Percentiles rank a stretch among this genome's conserved stretches.
Evolutionary conservation across 306 rosid genomes (phyloP).

Genomic region (Cicer yamashitae): DNA sequence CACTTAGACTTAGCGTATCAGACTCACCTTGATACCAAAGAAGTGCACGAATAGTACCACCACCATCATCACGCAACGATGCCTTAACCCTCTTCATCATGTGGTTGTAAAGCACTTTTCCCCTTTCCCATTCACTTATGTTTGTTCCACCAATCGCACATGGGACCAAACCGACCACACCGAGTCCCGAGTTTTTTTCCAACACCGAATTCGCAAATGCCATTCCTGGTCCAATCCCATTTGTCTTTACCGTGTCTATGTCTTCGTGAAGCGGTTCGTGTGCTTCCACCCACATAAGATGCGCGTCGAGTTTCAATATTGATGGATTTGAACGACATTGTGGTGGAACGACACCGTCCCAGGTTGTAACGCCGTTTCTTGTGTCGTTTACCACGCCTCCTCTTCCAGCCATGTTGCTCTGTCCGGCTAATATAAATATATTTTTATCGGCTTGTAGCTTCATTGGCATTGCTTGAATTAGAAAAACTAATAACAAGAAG

Average conservation of each 20-base stretch:
- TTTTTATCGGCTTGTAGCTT: constrained; percentile 31
- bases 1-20: constrained; percentile 54
- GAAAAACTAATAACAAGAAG: neutral
- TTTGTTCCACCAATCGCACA: constrained; percentile 61
- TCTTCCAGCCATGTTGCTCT: constrained; percentile 97
- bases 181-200: constrained; percentile 21
- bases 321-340: constrained; percentile 53
- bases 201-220: constrained; percentile 48
- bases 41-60: constrained; percentile 50
- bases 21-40: constrained; percentile 90
- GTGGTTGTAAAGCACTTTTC: constrained; percentile 56
- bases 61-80: constrained; percentile 41
- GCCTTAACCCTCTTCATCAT: constrained; percentile 65
- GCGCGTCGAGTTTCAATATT: constrained; percentile 53
- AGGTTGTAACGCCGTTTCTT: constrained; percentile 44
- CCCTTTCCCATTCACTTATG: constrained; percentile 56
- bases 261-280: constrained; percentile 77
- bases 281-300: constrained; percentile 70
- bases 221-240: constrained; percentile 60
- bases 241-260: constrained; percentile 47
- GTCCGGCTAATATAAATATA: constrained; percentile 87
- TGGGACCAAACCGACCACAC: constrained; percentile 60
- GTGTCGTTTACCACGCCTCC: constrained; percentile 64
- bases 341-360: constrained; percentile 76
- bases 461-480: constrained; percentile 31